A percentile compares a stretch with the other conserved stretches of the same genome.
Conservation (phyloP, 1,284 basidiomycete genomes). For the Pyrrhoderma lamaoense region DNA sequence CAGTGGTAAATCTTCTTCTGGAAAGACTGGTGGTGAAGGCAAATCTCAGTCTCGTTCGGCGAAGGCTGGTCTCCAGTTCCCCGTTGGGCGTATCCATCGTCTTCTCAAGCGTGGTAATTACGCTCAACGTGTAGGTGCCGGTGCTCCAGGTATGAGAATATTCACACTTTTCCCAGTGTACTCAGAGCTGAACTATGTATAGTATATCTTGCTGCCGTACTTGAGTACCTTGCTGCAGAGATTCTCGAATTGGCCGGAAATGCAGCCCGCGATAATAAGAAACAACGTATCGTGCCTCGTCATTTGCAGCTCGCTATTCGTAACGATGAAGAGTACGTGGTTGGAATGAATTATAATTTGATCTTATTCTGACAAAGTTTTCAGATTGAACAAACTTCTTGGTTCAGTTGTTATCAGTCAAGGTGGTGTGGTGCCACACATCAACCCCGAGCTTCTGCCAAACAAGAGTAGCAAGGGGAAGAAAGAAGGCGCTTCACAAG, state of each 20-base stretch:
- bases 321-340: constrained; percentile 68
- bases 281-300: constrained; percentile 78
- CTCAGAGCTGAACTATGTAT: constrained; percentile 8
- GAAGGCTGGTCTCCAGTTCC: constrained; percentile 78
- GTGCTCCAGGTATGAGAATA: constrained; percentile 57
- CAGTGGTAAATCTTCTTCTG: constrained; percentile 51
- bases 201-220: constrained; percentile 83
- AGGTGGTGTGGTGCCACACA: constrained; percentile 75
- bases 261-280: constrained; percentile 69
- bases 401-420: constrained; percentile 75
- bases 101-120: constrained; percentile 77
- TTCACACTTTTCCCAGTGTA: neutral
- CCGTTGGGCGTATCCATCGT: constrained; percentile 85
- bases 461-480: constrained; percentile 55
- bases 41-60: constrained; percentile 62
- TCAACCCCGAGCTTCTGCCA: constrained; percentile 63
- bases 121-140: constrained; percentile 62
- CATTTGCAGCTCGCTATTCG: constrained; percentile 83
- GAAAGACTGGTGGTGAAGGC: constrained; percentile 43
- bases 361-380: constrained; percentile 6
- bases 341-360: neutral
- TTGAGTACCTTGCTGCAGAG: constrained; percentile 83
- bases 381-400: constrained; percentile 61
- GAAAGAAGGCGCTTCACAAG: constrained; percentile 39
- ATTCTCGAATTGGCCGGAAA: constrained; percentile 86